Conservation (phyloP, 805 yeast species). For the Sungouiozyma ichnusensis region DNA sequence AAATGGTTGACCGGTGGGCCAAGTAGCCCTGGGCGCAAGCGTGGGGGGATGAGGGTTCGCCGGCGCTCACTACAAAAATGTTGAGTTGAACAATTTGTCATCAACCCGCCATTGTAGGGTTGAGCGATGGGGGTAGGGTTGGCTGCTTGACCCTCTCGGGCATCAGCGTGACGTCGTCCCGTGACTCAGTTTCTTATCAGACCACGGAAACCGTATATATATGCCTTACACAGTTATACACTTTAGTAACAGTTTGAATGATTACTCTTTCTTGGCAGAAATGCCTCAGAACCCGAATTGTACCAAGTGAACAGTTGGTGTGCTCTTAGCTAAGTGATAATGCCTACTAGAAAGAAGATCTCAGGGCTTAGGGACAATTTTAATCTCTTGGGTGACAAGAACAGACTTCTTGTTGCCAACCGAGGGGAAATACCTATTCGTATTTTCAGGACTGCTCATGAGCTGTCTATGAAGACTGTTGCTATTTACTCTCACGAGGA, state of each 20-base stretch:
- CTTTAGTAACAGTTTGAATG: too few relatives aligned
- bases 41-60: too few relatives aligned
- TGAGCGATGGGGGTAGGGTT: too few relatives aligned
- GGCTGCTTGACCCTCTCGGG: neutral
- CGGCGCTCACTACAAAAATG: too few relatives aligned
- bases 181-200: neutral
- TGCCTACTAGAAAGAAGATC: slow-evolving; percentile 7
- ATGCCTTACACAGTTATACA: too few relatives aligned
- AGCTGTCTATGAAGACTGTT: slow-evolving; percentile 64
- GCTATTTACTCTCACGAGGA: slow-evolving; percentile 91
- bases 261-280: too few relatives aligned
- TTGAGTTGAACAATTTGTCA: too few relatives aligned
- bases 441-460: slow-evolving; percentile 78
- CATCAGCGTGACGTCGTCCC: neutral
- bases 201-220: too few relatives aligned
- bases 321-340: too few relatives aligned
- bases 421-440: slow-evolving; percentile 97
- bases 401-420: slow-evolving; percentile 85
- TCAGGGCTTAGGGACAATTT: slow-evolving; percentile 27
- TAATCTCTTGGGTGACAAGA: slow-evolving; percentile 31
- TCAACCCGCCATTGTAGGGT: too few relatives aligned
- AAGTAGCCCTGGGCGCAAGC: slow-evolving; percentile 1
- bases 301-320: too few relatives aligned
- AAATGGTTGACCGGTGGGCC: slow-evolving; percentile 64
- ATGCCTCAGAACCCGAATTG: too few relatives aligned